Conservation (phyloP, 345 rosid genomes). For the Salix purpurea region DNA sequence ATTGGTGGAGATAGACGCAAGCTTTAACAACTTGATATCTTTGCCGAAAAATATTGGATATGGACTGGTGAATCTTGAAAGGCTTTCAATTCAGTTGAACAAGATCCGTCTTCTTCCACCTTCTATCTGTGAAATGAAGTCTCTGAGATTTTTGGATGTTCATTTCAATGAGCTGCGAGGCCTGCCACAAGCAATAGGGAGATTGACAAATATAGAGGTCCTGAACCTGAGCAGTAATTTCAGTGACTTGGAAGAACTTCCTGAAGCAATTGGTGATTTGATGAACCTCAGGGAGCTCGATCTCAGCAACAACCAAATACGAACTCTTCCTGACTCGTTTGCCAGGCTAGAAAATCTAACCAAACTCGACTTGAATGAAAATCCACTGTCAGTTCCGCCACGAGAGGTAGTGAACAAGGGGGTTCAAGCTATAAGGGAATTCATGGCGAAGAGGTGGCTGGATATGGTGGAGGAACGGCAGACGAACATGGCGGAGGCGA, state of each 20-base stretch:
- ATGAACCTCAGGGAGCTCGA: slow-evolving; percentile 18
- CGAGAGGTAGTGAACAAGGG: slow-evolving; percentile 14
- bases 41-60: slow-evolving; percentile 25
- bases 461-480: slow-evolving; percentile 17
- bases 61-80: slow-evolving; percentile 24
- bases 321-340: slow-evolving; percentile 18
- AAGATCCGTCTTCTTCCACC: slow-evolving; percentile 20
- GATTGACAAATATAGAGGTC: slow-evolving; percentile 18
- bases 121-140: slow-evolving; percentile 24
- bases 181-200: slow-evolving; percentile 27
- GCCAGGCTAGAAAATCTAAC: slow-evolving; percentile 19
- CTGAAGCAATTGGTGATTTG: slow-evolving; percentile 20
- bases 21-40: slow-evolving; percentile 27
- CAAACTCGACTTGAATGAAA: slow-evolving; percentile 17
- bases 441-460: slow-evolving; percentile 17
- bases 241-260: slow-evolving; percentile 22
- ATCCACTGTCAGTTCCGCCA: slow-evolving; percentile 25
- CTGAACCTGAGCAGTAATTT: slow-evolving; percentile 23
- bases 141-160: slow-evolving; percentile 25
- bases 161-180: slow-evolving; percentile 22
- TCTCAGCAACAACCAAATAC: slow-evolving; percentile 27
- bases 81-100: slow-evolving; percentile 21
- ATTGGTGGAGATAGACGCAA: slow-evolving; percentile 25
- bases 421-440: slow-evolving; percentile 18
- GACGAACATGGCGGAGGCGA: slow-evolving; percentile 2